These are phyloP conservation scores for Acer negundo DNA, from an alignment of 345 rosid species.

Conservation along the genomic window DNA sequence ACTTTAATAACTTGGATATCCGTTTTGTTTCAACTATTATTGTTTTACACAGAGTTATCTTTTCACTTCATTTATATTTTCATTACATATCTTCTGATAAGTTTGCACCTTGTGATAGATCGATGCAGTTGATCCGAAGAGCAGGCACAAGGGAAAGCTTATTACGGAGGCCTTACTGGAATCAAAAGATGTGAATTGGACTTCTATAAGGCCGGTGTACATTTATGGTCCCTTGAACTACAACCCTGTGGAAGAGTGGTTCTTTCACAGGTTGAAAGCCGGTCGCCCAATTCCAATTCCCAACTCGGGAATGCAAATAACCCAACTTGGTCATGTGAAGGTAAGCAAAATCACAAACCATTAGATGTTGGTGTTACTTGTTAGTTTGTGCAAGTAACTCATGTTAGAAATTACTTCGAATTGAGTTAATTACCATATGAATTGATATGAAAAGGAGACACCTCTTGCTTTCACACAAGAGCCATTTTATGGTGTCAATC, in stretches of 20 bases:
- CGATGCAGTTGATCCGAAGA: conserved; percentile 96
- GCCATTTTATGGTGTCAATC: neutral
- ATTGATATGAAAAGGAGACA: neutral
- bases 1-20: neutral
- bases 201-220: conserved; percentile 92
- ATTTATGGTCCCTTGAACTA: conserved; percentile 97
- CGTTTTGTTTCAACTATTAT: neutral
- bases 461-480: neutral
- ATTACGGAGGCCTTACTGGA: conserved; percentile 71
- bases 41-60: neutral
- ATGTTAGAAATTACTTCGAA: neutral
- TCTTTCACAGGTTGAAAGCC: conserved; percentile 91
- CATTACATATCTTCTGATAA: conserved; percentile 8
- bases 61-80: neutral
- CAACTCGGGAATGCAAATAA: conserved; percentile 75
- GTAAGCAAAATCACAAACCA: conserved; percentile 37
- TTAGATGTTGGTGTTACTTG: neutral
- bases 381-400: neutral
- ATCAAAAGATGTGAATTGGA: conserved; percentile 83
- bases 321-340: conserved; percentile 97
- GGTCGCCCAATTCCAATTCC: conserved; percentile 96
- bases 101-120: conserved; percentile 33
- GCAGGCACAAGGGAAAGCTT: conserved; percentile 98
- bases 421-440: neutral
- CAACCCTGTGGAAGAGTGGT: conserved; percentile 99